phyloP scores from a whole-genome alignment of 768 basidiomycete genomes.

The Lactarius indigo region DNA sequence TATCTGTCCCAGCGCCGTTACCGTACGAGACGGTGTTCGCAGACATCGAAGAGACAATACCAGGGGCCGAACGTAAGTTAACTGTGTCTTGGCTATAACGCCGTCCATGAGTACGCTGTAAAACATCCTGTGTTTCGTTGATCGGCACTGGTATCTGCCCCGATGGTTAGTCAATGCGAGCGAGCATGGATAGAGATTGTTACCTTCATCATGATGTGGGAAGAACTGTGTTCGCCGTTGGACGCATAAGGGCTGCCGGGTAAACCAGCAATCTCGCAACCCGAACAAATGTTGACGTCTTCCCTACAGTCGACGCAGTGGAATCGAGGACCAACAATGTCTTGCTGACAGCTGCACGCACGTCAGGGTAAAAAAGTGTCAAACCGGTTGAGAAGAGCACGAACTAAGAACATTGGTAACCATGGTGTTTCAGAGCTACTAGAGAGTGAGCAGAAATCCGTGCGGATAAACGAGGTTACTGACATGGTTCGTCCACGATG shows the following conservation, averaged over 20 bases:
- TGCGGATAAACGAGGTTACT: background rate
- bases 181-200: conserved; percentile 7
- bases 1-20: background rate
- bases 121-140: conserved; percentile 65
- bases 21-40: conserved; percentile 7
- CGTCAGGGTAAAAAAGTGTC: conserved; percentile 6
- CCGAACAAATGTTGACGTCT: conserved; percentile 72
- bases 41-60: conserved; percentile 15
- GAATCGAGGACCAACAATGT: conserved; percentile 93
- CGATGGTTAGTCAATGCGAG: background rate
- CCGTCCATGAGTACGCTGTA: conserved; percentile 14
- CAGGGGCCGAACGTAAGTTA: conserved; percentile 12
- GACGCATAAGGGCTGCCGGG: conserved; percentile 76
- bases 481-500: conserved; percentile 20
- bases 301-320: conserved; percentile 77
- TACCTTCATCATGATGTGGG: conserved; percentile 94
- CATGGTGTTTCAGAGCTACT: conserved; percentile 22
- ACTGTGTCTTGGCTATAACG: conserved; percentile 8
- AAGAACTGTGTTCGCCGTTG: conserved; percentile 74
- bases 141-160: conserved; percentile 81
- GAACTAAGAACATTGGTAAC: conserved; percentile 21
- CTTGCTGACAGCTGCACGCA: conserved; percentile 68
- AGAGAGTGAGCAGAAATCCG: background rate
- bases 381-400: background rate
- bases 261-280: conserved; percentile 82